Evolutionary conservation across 805 yeast species (phyloP), one percentile per base, ranked within the genome.

Genomic region (Kodamaea fukazawae): DNA sequence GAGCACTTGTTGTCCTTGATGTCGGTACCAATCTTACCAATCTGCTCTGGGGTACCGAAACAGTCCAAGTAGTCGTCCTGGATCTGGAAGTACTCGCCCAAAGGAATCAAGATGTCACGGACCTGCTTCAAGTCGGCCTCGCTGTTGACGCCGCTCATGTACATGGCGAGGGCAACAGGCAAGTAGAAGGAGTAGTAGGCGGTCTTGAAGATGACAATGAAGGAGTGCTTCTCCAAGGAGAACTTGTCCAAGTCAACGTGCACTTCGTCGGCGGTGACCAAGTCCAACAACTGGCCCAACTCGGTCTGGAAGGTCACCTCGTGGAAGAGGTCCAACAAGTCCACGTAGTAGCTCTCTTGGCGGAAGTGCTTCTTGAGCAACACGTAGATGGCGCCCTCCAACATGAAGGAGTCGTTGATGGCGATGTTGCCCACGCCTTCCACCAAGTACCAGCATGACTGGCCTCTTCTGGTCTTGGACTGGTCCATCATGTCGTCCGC

Each of bases 401-500:
- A 76, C 93, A 93, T 87, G 65, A 93, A 93, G 3, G 99, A 80
- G 60, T 93, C 99, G 59, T 93, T 93, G 65, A 93, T 93, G 44
- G 99, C 99, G 60, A 93, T 83, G 61, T 88, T 88, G 29, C 86
- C 87, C 44, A 93, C 96, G 29, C 79, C 79, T 50, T 77, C 80
- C 26, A 69, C 76, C 58, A 75, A 80, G 73, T 89, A 93, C 99
- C 99, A 93, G 67, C 99, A 93, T 50, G 96, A 93, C 68, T 91
- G 97, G 44, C 97, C 99, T 64, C 99, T 83, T 75, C 99, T 86
- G 30, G 99, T 93, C 63, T 87, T 84, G 25, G 96, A 86, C 51
- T 81, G 79, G 64, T 93, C 99, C 99, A 93, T 93, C 81, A 93
- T 93, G 62, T 93, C 99, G 63, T 93, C 99, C 23, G 98, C 95